Conservation (phyloP, 1,284 basidiomycete species). For the Tylopilus sp. region DNA sequence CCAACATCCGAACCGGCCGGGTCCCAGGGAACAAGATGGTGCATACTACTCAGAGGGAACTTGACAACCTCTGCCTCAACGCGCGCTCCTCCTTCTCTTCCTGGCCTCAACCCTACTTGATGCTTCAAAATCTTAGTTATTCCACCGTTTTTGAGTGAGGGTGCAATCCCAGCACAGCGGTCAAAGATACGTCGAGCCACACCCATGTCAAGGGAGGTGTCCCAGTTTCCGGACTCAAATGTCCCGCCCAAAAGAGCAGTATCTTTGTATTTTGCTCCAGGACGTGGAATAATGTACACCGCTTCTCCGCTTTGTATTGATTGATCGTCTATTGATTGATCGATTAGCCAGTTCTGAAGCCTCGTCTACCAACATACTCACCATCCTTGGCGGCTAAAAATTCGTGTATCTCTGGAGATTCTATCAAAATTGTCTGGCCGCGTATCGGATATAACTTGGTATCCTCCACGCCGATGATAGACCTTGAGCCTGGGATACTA, state of each 20-base stretch:
- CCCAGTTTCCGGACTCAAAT: conserved; percentile 46
- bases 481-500: conserved; percentile 43
- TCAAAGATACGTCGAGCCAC: conserved; percentile 45
- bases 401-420: conserved; percentile 47
- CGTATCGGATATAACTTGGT: conserved; percentile 56
- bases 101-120: conserved; percentile 62
- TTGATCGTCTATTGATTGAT: conserved; percentile 13
- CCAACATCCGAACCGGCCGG: conserved; percentile 21
- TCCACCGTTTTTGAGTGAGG: conserved; percentile 35
- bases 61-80: conserved; percentile 50
- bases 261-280: conserved; percentile 31
- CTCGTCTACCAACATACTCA: conserved; percentile 6
- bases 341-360: not conserved
- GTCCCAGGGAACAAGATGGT: conserved; percentile 32
- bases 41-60: conserved; percentile 35
- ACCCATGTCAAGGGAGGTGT: conserved; percentile 44
- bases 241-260: conserved; percentile 56
- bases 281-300: conserved; percentile 56
- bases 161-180: conserved; percentile 39
- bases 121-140: conserved; percentile 48
- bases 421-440: conserved; percentile 67
- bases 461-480: conserved; percentile 62
- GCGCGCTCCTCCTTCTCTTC: conserved; percentile 53
- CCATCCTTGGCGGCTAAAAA: conserved; percentile 28
- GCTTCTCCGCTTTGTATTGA: conserved; percentile 21